These are phyloP conservation scores for Hibiscus mutabilis DNA, from an alignment of 345 rosid genomes.

Conservation along the genomic window DNA sequence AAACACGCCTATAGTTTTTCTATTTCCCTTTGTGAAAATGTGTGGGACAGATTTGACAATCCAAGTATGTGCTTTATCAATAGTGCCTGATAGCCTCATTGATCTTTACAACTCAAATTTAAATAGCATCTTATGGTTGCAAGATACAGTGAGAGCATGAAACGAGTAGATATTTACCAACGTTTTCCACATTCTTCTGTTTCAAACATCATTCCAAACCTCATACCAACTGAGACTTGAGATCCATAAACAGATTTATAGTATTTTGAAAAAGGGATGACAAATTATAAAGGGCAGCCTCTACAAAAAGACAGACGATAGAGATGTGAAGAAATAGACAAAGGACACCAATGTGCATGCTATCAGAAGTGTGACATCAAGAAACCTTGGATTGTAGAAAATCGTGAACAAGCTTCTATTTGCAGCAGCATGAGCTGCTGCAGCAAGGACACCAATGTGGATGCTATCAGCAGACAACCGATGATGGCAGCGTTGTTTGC, in stretches of 20 bases:
- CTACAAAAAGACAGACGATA: conserved; percentile 28
- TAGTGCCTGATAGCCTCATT: not conserved
- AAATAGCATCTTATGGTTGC: not conserved
- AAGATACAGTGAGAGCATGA: not conserved
- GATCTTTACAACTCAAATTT: conserved; percentile 3
- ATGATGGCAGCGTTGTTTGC: conserved; percentile 79
- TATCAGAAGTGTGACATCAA: not conserved
- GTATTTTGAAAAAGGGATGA: conserved; percentile 70
- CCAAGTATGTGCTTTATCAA: not conserved
- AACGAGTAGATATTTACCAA: conserved; percentile 35
- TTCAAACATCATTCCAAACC: conserved; percentile 99
- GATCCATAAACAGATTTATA: conserved; percentile 81
- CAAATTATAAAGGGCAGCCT: conserved; percentile 96
- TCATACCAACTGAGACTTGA: conserved; percentile 89
- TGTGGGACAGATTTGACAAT: not conserved
- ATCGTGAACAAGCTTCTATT: conserved; percentile 79
- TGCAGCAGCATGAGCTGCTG: conserved; percentile 96
- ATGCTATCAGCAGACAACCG: conserved; percentile 95
- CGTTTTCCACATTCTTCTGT: conserved; percentile 94
- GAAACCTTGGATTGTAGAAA: conserved; percentile 93
- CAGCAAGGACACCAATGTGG: conserved; percentile 99
- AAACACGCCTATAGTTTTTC: not conserved
- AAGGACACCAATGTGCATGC: not conserved
- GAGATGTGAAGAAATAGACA: not conserved
- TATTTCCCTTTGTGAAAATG: not conserved